Evolutionary conservation across 208 protist species (phyloP).

Genomic region (Leishmania mexicana): DNA sequence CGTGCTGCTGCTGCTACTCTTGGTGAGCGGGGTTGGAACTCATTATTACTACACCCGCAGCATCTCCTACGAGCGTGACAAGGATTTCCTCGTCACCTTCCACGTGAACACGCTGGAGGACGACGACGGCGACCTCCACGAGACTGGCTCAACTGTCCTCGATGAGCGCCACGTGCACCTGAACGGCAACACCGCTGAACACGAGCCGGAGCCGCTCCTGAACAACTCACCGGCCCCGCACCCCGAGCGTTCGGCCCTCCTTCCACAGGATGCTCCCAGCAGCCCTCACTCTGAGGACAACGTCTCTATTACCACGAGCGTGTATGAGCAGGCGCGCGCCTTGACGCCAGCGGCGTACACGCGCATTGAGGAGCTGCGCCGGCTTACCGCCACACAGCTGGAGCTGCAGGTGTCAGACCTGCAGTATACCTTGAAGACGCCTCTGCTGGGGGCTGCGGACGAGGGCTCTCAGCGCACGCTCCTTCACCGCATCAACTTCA

Average conservation of each 20-base stretch:
- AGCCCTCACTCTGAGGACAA: constrained; percentile 17
- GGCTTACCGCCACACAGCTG: constrained; percentile 48
- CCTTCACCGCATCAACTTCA: constrained; percentile 80
- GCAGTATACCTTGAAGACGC: constrained; percentile 52
- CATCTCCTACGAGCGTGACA: constrained; percentile 35
- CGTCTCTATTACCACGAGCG: constrained; percentile 33
- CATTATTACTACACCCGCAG: constrained; percentile 39
- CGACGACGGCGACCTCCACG: constrained; percentile 8
- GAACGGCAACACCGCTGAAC: background rate
- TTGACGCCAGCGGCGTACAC: constrained; percentile 37
- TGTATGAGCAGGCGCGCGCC: constrained; percentile 27
- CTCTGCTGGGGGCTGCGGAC: constrained; percentile 43
- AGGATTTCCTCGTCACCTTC: constrained; percentile 70
- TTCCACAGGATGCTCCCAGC: constrained; percentile 1
- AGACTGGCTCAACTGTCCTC: background rate
- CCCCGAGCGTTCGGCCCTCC: constrained; percentile 3
- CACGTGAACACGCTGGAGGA: constrained; percentile 30
- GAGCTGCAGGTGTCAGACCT: constrained; percentile 60
- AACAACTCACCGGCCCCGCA: constrained; percentile 6
- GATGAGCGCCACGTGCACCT: constrained; percentile 1
- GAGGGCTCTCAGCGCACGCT: constrained; percentile 41
- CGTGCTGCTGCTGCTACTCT: constrained; percentile 36
- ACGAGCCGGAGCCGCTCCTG: constrained; percentile 6
- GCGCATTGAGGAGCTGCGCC: constrained; percentile 40
- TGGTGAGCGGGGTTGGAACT: constrained; percentile 30